Percentiles rank a stretch among this genome's conserved stretches.
Conservation (phyloP, 768 basidiomycete species). For the Boletus fagicola region DNA sequence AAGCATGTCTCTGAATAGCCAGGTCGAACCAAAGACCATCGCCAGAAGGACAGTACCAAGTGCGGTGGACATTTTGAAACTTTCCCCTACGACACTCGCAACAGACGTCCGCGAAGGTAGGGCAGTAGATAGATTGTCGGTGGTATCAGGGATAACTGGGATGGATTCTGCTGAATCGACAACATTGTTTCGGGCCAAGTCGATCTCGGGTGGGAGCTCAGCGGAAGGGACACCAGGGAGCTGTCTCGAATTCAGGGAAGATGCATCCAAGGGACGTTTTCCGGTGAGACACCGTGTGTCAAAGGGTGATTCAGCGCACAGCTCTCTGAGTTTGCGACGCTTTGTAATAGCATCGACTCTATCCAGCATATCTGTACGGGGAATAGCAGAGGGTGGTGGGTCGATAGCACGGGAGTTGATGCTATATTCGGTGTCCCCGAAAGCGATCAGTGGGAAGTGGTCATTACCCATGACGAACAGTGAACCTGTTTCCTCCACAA, state of each 20-base stretch:
- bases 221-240: conserved; percentile 55
- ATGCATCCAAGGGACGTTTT: conserved; percentile 51
- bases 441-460: conserved; percentile 79
- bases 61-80: conserved; percentile 13
- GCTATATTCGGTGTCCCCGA: conserved; percentile 47
- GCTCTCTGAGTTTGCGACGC: conserved; percentile 42
- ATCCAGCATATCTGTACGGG: conserved; percentile 35
- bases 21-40: conserved; percentile 21
- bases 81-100: conserved; percentile 10
- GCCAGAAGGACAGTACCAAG: conserved; percentile 27
- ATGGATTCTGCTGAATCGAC: conserved; percentile 17
- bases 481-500: conserved; percentile 67
- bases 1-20: conserved; percentile 27
- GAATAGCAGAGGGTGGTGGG: conserved; percentile 32
- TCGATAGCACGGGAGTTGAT: conserved; percentile 36
- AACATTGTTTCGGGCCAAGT: conserved; percentile 7
- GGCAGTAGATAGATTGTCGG: conserved; percentile 11
- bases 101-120: conserved; percentile 19
- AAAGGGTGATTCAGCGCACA: conserved; percentile 37
- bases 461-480: conserved; percentile 85
- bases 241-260: conserved; percentile 50
- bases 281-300: conserved; percentile 66
- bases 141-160: conserved; percentile 18
- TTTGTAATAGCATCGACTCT: conserved; percentile 46
- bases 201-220: conserved; percentile 29